These are phyloP conservation scores for Teunomyces stri DNA, from an alignment of 805 yeast species.

Conservation along the genomic window DNA sequence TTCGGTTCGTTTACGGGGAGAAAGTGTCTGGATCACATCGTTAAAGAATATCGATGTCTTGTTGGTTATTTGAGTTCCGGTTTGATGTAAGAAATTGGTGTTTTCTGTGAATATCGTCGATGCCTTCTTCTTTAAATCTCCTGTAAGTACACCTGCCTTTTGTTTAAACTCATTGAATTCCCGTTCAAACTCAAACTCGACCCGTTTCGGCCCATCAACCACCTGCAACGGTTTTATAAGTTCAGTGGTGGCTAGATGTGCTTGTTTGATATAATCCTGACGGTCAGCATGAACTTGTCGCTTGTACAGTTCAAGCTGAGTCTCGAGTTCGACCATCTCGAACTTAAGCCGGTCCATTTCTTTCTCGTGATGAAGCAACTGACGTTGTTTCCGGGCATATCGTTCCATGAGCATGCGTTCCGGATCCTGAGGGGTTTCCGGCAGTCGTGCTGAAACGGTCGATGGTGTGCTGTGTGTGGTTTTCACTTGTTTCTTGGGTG, in stretches of 20 bases:
- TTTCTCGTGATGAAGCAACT: constrained; percentile 48
- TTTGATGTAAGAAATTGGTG: constrained; percentile 3
- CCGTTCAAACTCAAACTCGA: neutral
- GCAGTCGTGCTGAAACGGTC: neutral
- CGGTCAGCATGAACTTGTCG: constrained; percentile 4
- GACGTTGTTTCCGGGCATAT: constrained; percentile 53
- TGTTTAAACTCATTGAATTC: neutral
- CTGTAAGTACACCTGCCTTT: neutral
- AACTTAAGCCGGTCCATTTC: constrained; percentile 31
- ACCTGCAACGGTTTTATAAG: no score
- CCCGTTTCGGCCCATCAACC: neutral
- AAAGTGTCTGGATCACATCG: constrained; percentile 21
- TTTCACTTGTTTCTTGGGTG: constrained; percentile 1
- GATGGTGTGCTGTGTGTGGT: neutral
- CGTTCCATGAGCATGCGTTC: constrained; percentile 16
- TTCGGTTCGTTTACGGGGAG: constrained; percentile 19
- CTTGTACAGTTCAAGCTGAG: constrained; percentile 17
- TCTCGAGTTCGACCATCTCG: constrained; percentile 33
- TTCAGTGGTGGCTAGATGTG: constrained; percentile 9
- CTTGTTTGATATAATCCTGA: constrained; percentile 9
- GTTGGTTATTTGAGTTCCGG: constrained; percentile 19
- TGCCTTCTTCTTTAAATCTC: constrained; percentile 7
- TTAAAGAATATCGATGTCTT: constrained; percentile 27
- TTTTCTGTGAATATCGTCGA: constrained; percentile 7
- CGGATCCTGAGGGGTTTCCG: neutral